Evolutionary conservation across 306 rosid species (phyloP).

Genomic region (Trichosanthes truncata): DNA sequence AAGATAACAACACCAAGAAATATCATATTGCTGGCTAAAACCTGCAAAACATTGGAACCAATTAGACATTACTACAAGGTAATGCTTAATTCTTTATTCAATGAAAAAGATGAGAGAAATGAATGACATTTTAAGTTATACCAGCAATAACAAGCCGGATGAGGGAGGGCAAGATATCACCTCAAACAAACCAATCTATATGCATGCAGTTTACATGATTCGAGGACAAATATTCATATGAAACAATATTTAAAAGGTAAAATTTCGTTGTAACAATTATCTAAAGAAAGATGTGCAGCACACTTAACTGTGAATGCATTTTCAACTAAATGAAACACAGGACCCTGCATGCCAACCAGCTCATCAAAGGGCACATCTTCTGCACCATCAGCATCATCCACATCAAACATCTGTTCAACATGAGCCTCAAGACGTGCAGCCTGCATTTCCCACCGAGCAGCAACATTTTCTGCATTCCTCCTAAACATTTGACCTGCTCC

Average conservation of each 20-base stretch:
- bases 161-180: not conserved
- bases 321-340: constrained; percentile 97
- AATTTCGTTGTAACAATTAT: not conserved
- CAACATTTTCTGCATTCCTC: constrained; percentile 93
- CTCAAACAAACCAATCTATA: not conserved
- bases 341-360: constrained; percentile 99
- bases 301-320: constrained; percentile 92
- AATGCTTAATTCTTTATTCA: not conserved
- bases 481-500: constrained; percentile 92
- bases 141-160: not conserved
- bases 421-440: constrained; percentile 99
- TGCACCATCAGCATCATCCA: constrained; percentile 98
- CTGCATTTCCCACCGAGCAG: constrained; percentile 98
- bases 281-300: not conserved
- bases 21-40: constrained; percentile 98
- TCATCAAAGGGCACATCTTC: constrained; percentile 99
- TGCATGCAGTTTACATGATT: not conserved
- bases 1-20: constrained; percentile 92
- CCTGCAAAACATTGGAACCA: constrained; percentile 38
- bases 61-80: not conserved
- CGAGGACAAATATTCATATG: not conserved
- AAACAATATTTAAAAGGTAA: not conserved
- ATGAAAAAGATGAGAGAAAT: not conserved
- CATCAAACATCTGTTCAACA: constrained; percentile 98
- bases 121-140: not conserved